Conservation (phyloP, 2,329 filamentous ascomycete genomes). For the Ophiostoma angusticollis region DNA sequence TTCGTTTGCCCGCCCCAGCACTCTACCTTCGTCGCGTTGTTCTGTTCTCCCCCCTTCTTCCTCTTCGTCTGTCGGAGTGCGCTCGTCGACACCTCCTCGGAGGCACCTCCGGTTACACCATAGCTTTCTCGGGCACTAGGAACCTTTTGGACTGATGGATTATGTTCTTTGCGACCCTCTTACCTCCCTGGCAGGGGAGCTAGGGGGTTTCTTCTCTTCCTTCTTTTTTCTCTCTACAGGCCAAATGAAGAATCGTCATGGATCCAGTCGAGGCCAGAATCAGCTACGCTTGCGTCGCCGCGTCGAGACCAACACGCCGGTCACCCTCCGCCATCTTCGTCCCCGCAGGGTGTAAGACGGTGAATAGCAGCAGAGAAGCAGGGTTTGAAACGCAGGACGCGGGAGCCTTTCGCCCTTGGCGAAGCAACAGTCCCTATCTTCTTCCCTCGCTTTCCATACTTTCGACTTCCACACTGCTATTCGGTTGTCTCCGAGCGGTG, state of each 20-base stretch:
- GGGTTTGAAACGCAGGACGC: background rate
- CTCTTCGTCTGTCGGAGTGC: background rate
- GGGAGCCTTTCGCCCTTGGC: no score
- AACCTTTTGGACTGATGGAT: background rate
- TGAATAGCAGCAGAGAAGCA: background rate
- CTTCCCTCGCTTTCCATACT: background rate
- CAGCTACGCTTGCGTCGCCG: constrained; percentile 7
- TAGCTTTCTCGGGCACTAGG: constrained; percentile 4
- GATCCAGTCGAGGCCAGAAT: background rate
- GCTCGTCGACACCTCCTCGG: background rate
- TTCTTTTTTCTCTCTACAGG: constrained; percentile 3
- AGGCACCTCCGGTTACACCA: constrained; percentile 2
- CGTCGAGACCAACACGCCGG: constrained; percentile 5
- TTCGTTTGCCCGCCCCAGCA: constrained; percentile 30
- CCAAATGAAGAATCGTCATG: constrained; percentile 10
- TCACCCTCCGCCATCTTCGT: constrained; percentile 7
- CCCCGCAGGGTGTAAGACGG: constrained; percentile 3
- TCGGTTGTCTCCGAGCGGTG: constrained; percentile 4
- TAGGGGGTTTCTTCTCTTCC: background rate
- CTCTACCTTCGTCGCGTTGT: constrained; percentile 10
- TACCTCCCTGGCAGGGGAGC: background rate
- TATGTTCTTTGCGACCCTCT: background rate
- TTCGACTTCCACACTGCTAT: background rate
- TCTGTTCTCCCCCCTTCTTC: background rate
- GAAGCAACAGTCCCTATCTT: background rate